Percentiles rank a stretch among this genome's conserved stretches.
These are phyloP conservation scores for Rhizopus microsporus DNA, from an alignment of 371 early-diverging fungal species.

Conservation along the genomic window DNA sequence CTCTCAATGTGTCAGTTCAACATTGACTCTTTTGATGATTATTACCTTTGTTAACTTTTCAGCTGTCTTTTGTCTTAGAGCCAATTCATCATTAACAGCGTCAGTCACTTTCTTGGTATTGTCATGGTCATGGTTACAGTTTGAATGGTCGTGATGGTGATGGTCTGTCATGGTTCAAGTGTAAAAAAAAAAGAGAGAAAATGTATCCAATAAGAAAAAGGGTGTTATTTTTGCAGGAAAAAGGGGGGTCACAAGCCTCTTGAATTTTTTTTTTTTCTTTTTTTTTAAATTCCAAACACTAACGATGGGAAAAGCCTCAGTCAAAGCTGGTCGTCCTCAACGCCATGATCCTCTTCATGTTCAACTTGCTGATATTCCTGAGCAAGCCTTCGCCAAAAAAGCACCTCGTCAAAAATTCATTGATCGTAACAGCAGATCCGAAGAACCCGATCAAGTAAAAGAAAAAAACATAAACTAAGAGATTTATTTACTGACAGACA, in stretches of 20 bases:
- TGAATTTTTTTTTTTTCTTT: background rate
- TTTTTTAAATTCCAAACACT: background rate
- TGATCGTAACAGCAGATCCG: constrained; percentile 58
- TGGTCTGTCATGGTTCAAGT: constrained; percentile 17
- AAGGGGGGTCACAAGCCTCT: background rate
- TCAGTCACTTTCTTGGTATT: constrained; percentile 8
- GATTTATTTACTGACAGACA: background rate
- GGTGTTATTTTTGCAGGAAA: background rate
- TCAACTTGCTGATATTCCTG: constrained; percentile 65
- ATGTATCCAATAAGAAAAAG: background rate
- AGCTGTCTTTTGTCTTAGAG: constrained; percentile 18
- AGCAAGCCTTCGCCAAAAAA: constrained; percentile 41
- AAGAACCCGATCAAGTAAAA: constrained; percentile 41
- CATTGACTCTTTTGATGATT: background rate
- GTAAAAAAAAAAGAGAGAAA: constrained; percentile 1
- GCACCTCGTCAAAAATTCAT: constrained; percentile 64
- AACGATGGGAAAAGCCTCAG: constrained; percentile 5
- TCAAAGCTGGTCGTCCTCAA: constrained; percentile 28
- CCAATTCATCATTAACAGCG: constrained; percentile 15
- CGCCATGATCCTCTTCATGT: constrained; percentile 83
- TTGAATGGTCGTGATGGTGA: constrained; percentile 27
- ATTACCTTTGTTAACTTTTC: constrained; percentile 28
- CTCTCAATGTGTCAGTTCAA: background rate
- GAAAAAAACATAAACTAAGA: constrained; percentile 1
- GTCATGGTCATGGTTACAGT: constrained; percentile 27